These are phyloP conservation scores for Speleostelium caveatum DNA, from an alignment of 78 protist species.

Conservation along the genomic window DNA sequence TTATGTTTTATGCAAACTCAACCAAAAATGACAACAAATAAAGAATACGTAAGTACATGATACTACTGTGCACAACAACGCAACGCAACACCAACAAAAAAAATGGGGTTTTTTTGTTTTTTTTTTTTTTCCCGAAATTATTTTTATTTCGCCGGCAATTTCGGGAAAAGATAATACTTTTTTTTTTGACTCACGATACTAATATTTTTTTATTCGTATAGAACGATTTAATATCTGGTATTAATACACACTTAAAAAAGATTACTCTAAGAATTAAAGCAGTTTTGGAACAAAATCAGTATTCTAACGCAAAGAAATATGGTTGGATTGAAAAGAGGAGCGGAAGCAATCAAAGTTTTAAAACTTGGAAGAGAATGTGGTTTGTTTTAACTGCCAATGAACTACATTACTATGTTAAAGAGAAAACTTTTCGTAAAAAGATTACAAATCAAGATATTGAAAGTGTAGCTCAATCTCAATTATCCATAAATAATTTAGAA, in stretches of 20 bases:
- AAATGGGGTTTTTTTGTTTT: neutral
- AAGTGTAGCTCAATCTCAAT: neutral
- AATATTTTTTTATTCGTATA: neutral
- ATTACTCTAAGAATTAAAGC: slow-evolving; percentile 46
- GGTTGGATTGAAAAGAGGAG: slow-evolving; percentile 78
- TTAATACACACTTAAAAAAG: slow-evolving; percentile 51
- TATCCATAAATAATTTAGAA: slow-evolving; percentile 1
- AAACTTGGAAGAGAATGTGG: slow-evolving; percentile 77
- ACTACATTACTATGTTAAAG: slow-evolving; percentile 55
- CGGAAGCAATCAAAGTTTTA: slow-evolving; percentile 55
- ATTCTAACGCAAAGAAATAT: slow-evolving; percentile 39
- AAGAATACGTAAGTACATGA: slow-evolving; percentile 55
- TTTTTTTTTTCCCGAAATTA: neutral
- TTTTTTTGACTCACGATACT: neutral
- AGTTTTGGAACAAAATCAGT: slow-evolving; percentile 20
- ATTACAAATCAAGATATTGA: neutral
- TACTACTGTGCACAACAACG: neutral
- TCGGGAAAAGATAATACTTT: neutral
- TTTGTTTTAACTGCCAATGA: slow-evolving; percentile 33
- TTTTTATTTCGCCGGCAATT: neutral
- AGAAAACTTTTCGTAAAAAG: slow-evolving; percentile 28
- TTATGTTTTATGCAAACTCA: slow-evolving; percentile 27
- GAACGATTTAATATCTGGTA: slow-evolving; percentile 30
- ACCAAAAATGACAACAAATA: slow-evolving; percentile 27
- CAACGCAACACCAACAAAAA: neutral